Conservation (phyloP, 176 grass and related monocot genomes). For the Oryza nivara region DNA sequence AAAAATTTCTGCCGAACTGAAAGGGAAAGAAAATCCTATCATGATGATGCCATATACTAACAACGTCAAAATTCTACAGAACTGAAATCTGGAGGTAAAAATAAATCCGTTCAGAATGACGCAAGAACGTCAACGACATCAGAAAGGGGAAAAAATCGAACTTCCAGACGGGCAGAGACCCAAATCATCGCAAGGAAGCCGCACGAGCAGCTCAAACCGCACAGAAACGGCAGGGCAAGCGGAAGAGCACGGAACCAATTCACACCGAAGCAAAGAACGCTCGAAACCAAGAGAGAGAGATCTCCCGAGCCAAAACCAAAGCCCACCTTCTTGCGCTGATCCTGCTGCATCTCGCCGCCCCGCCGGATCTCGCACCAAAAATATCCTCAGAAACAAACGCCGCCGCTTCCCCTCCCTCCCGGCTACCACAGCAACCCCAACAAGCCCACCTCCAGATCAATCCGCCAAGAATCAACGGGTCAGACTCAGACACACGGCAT, state of each 20-base stretch:
- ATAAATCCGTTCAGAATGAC: neutral
- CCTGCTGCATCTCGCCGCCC: slow-evolving; percentile 80
- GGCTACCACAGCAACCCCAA: neutral
- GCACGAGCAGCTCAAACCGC: neutral
- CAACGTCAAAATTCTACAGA: neutral
- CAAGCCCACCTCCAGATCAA: slow-evolving; percentile 18
- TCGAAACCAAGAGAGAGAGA: neutral
- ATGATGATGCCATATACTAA: neutral
- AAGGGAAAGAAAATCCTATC: neutral
- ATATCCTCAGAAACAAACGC: slow-evolving; percentile 31
- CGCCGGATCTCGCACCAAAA: slow-evolving; percentile 49
- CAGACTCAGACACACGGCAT: slow-evolving; percentile 62
- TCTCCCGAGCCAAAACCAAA: slow-evolving; percentile 23
- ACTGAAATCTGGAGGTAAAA: slow-evolving; percentile 1
- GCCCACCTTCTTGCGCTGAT: slow-evolving; percentile 90
- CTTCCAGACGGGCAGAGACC: neutral
- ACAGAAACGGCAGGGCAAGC: neutral
- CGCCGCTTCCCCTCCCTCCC: neutral
- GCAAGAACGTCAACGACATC: neutral
- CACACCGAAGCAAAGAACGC: neutral
- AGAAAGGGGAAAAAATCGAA: neutral
- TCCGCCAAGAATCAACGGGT: slow-evolving; percentile 29
- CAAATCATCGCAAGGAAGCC: slow-evolving; percentile 36
- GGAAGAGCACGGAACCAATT: slow-evolving; percentile 1
- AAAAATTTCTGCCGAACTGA: slow-evolving; percentile 17